Evolutionary conservation across 495 filamentous ascomycete species (phyloP).

Genomic region (Neurospora tetraspora): DNA sequence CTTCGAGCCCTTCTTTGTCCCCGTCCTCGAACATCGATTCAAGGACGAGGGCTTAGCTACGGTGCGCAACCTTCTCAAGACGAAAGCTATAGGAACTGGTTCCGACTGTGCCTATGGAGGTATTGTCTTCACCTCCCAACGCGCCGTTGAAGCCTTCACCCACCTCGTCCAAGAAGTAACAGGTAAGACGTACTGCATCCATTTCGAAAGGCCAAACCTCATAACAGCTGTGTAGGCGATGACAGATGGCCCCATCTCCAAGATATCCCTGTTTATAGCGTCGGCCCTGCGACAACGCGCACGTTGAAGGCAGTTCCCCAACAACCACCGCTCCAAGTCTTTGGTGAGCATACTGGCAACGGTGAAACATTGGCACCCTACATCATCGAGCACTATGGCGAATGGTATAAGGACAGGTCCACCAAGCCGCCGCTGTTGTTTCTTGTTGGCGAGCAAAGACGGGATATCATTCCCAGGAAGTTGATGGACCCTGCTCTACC

Average conservation of each 20-base stretch:
- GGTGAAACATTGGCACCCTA: constrained; percentile 66
- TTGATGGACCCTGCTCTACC: constrained; percentile 46
- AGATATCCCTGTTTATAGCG: constrained; percentile 65
- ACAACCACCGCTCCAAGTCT: constrained; percentile 40
- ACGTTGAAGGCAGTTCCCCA: constrained; percentile 52
- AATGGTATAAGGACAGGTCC: constrained; percentile 27
- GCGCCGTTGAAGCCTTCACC: constrained; percentile 80
- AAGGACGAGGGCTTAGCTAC: constrained; percentile 30
- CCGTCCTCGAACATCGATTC: constrained; percentile 68
- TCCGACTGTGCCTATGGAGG: constrained; percentile 55
- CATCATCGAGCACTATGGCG: constrained; percentile 63
- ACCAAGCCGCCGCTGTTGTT: constrained; percentile 64
- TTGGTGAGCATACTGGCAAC: constrained; percentile 71
- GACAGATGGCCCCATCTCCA: constrained; percentile 36
- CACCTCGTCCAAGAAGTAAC: constrained; percentile 46
- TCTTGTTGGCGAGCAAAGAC: constrained; percentile 72
- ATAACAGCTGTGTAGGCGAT: constrained; percentile 13
- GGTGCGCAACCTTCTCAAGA: constrained; percentile 26
- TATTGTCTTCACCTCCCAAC: constrained; percentile 87
- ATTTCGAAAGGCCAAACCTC: neutral
- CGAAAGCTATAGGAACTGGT: constrained; percentile 21
- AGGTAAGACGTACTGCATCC: constrained; percentile 21
- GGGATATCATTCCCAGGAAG: constrained; percentile 79
- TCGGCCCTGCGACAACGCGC: constrained; percentile 81
- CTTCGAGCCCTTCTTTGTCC: constrained; percentile 64